Evolutionary conservation across 2,329 filamentous ascomycete genomes (phyloP).

Genomic region (Pestalotiopsis sp.): DNA sequence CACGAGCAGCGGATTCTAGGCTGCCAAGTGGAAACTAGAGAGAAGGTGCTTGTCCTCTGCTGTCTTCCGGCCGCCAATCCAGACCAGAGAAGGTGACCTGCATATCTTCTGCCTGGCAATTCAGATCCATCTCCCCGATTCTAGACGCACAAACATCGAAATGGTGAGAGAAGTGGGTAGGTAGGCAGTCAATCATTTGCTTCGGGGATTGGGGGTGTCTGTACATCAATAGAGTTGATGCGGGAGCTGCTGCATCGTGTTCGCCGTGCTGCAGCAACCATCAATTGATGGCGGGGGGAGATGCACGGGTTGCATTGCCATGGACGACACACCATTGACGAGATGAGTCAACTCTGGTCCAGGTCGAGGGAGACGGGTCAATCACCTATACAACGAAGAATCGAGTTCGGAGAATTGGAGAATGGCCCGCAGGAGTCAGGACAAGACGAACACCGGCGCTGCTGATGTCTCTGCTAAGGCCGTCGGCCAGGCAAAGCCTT

Average conservation of each 20-base stretch:
- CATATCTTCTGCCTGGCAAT: neutral
- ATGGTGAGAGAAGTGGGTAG: neutral
- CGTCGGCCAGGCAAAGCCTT: too few relatives aligned
- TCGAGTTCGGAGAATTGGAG: neutral
- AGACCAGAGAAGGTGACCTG: neutral
- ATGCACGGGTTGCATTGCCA: neutral
- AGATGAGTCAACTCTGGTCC: neutral
- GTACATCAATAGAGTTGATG: neutral
- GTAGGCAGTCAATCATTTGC: neutral
- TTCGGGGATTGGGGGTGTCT: neutral
- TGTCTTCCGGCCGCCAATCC: neutral
- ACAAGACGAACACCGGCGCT: neutral
- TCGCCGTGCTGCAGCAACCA: neutral
- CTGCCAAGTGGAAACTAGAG: neutral
- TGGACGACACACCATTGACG: neutral
- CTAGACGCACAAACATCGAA: neutral
- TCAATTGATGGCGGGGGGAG: neutral
- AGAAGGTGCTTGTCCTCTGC: neutral
- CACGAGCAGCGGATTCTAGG: slow-evolving; percentile 10
- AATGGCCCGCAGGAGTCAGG: neutral
- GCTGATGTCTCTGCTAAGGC: neutral
- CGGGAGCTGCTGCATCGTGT: neutral
- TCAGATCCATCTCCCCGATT: neutral
- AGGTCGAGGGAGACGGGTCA: neutral
- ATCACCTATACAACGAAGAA: neutral